Conservation (phyloP, 176 grass and related monocot species). For the Triticum monococcum region DNA sequence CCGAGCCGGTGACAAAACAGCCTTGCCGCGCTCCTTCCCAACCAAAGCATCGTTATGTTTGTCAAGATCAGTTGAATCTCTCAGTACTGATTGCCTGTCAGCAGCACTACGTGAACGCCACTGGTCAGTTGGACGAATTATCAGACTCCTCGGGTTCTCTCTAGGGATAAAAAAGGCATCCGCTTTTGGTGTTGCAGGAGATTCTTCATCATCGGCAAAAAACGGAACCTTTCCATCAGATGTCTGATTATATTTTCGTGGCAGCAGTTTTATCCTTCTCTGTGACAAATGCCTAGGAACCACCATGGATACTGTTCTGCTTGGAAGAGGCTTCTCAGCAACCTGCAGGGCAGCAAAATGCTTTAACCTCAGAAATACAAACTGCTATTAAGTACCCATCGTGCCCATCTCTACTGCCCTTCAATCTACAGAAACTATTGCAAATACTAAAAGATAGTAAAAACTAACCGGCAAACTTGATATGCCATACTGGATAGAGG, state of each 20-base stretch:
- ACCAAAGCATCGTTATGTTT: constrained; percentile 47
- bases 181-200: constrained; percentile 74
- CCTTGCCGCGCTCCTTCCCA: constrained; percentile 26
- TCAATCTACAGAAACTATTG: constrained; percentile 1
- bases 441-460: constrained; percentile 4
- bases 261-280: constrained; percentile 82
- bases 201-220: constrained; percentile 76
- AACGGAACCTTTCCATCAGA: constrained; percentile 79
- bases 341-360: constrained; percentile 56
- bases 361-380: background rate
- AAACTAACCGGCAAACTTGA: constrained; percentile 83
- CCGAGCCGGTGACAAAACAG: constrained; percentile 8
- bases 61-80: constrained; percentile 35
- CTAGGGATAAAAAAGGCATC: constrained; percentile 90
- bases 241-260: constrained; percentile 74
- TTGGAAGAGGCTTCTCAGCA: constrained; percentile 69
- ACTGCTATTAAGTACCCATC: background rate
- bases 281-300: constrained; percentile 87
- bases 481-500: constrained; percentile 97
- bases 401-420: background rate
- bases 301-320: constrained; percentile 57
- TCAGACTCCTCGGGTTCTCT: constrained; percentile 89
- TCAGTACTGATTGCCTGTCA: constrained; percentile 34
- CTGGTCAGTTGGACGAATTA: constrained; percentile 87
- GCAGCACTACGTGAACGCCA: constrained; percentile 40